Evolutionary conservation across 169 alveolate species (phyloP).

Genomic region (Plasmodium malariae): DNA sequence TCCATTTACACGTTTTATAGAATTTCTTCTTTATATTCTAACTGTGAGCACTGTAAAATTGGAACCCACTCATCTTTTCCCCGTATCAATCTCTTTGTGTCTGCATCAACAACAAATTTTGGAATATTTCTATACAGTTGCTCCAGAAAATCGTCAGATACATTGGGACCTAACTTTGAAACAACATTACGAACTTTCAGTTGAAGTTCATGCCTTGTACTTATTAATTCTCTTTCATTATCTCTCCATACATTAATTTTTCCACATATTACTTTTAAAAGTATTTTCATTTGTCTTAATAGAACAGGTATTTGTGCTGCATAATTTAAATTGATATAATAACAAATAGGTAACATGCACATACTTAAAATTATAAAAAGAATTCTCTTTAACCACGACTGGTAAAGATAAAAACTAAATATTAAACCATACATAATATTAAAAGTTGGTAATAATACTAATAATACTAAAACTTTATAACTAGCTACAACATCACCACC

Average conservation of each 20-base stretch:
- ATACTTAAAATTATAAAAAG: constrained; percentile 75
- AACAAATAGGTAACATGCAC: constrained; percentile 80
- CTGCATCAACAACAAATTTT: constrained; percentile 85
- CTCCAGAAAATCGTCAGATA: constrained; percentile 86
- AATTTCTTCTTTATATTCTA: constrained; percentile 83
- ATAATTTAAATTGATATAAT: constrained; percentile 86
- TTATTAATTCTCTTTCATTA: constrained; percentile 89
- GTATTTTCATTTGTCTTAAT: constrained; percentile 84
- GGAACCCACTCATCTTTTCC: constrained; percentile 86
- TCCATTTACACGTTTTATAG: constrained; percentile 41
- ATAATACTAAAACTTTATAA: constrained; percentile 90
- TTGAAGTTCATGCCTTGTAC: constrained; percentile 89
- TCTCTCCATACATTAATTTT: constrained; percentile 91
- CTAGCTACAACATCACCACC: constrained; percentile 93
- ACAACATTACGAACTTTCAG: constrained; percentile 86
- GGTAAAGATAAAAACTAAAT: constrained; percentile 81
- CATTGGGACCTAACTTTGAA: constrained; percentile 87
- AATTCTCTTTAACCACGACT: constrained; percentile 77
- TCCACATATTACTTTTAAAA: constrained; percentile 82
- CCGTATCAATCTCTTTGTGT: constrained; percentile 81
- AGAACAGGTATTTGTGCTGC: constrained; percentile 82
- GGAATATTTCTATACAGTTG: constrained; percentile 86
- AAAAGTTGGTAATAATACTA: constrained; percentile 90
- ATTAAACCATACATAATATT: constrained; percentile 87
- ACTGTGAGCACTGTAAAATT: constrained; percentile 79